Evolutionary conservation across 345 rosid genomes (phyloP), one percentile per base, ranked within the genome.

Genomic region (Brassica nigra): DNA sequence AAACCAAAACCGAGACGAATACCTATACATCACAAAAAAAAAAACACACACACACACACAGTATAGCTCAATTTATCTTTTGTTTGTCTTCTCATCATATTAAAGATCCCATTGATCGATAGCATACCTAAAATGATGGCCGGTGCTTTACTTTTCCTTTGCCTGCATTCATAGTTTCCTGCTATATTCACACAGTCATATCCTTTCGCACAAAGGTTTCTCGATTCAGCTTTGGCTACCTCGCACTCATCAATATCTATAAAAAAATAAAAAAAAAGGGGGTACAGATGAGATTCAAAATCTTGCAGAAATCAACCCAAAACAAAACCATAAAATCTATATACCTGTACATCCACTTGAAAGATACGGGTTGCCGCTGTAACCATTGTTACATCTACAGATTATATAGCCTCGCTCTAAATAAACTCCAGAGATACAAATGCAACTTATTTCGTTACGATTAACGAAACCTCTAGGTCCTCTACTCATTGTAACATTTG

Each of bases 291-390:
- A 7, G 59, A 16, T 54, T 44, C 54, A 10, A 42, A 2, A 70
- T 36, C 76, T 20, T 77, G 63, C 30, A 77, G 5, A 49, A 70
- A 62, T 63, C 3, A 54, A 70, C 2, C 2, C 11, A 70, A 63
- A 0, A 10, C 62, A 11, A 20, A 5, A 39, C 47, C 47, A 9
- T 9, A 39, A 39, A 39, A 39, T 39, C 12, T 39, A 9, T 37
- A 52, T 80, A 84, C 87, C 85, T 75, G 5, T 59, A n/a, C 87
- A 86, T 29, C 78, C 81, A 20, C 23, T 58, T 5, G 68, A 3
- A 3, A 83, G 64, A 54, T 81, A 83, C 1, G 89, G 83, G 68
- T 75, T 87, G 20, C 88, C 90, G 57, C 69, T 68, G 57, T 74
- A 87, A 66, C 85, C 87, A 9, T 3, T 0, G 28, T 42, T 33